Base-by-base conservation (phyloP, 495 filamentous ascomycete genomes). In the Aspergillus homomorphus region DNA sequence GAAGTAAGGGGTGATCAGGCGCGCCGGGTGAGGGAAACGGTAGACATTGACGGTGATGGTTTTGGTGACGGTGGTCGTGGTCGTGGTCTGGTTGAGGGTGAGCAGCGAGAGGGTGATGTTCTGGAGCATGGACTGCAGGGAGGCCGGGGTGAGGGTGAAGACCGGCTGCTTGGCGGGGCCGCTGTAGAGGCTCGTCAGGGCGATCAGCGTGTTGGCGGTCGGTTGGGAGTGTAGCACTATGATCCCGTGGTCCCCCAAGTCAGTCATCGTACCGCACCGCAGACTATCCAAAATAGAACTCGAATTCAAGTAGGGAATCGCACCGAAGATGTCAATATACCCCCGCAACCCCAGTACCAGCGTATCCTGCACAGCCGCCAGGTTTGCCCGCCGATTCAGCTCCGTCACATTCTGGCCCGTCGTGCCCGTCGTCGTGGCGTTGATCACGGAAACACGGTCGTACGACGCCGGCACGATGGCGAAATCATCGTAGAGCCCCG, bases 1-100 rank as follows among this genome's bases (percentile, higher is more conserved):
- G 51, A 63, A 66, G 44, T 68, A 66, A 2, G 65, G 67, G 0
- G 65, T 30, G 20, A 70, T 58, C 20, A 70, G 51, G 12, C 53
- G 57, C 1, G 59, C 28, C 0, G 60, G 65, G 6, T 56, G 45
- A 3, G 51, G 56, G 58, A 70, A 70, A 20, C 23, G 45, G 50
- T 66, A 70, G 3, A 67, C 51, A 41, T 67, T 67, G 14, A 65
- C 54, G 16, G 42, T 46, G 1, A 50, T 45, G 14, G n/a, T 45
- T n/a, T 51, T 45, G 4, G 56, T 66, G 18, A 59, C 57, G 23
- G 38, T 54, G 8, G 59, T 45, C 7, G 21, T 42, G 1, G 56
- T 58, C 23, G 51, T 59, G 53, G 56, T 61, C 15, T 57, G 41
- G 23, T 53, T 52, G 43, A 58, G 61, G 0, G 61, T 44, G 3